Evolutionary conservation across 805 yeast species (phyloP).

Genomic region (Yarrowia sp.): DNA sequence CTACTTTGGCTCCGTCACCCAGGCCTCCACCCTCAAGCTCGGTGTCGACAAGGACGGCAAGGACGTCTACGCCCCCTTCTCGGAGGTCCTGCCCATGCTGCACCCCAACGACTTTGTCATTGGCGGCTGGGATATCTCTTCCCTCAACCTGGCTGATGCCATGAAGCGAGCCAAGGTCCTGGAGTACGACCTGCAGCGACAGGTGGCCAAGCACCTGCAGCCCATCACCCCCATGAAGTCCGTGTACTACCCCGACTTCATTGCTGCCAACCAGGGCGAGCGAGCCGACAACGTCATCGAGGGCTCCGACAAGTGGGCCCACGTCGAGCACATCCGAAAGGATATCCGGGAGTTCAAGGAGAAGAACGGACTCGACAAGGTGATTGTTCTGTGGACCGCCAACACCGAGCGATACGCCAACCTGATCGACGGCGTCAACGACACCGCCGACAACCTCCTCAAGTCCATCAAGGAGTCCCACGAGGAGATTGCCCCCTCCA

Average conservation of each 20-base stretch:
- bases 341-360: conserved; percentile 82
- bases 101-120: conserved; percentile 89
- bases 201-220: conserved; percentile 70
- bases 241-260: conserved; percentile 93
- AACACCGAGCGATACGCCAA: conserved; percentile 94
- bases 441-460: conserved; percentile 81
- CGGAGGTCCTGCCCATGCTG: conserved; percentile 84
- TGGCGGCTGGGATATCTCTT: conserved; percentile 94
- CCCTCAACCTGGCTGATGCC: conserved; percentile 72
- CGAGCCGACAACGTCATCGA: conserved; percentile 89
- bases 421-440: conserved; percentile 79
- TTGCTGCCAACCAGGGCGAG: conserved; percentile 90
- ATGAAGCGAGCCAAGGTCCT: conserved; percentile 86
- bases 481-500: conserved; percentile 86
- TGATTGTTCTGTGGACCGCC: conserved; percentile 94
- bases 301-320: conserved; percentile 80
- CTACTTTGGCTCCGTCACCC: conserved; percentile 94
- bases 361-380: conserved; percentile 77
- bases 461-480: conserved; percentile 78
- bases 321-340: conserved; percentile 82
- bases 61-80: conserved; percentile 93
- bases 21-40: conserved; percentile 84
- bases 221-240: conserved; percentile 77
- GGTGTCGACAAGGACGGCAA: conserved; percentile 84
- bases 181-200: conserved; percentile 81